phyloP scores from a whole-genome alignment of 192 early-diverging fungal genomes.

The Polychytrium aggregatum region DNA sequence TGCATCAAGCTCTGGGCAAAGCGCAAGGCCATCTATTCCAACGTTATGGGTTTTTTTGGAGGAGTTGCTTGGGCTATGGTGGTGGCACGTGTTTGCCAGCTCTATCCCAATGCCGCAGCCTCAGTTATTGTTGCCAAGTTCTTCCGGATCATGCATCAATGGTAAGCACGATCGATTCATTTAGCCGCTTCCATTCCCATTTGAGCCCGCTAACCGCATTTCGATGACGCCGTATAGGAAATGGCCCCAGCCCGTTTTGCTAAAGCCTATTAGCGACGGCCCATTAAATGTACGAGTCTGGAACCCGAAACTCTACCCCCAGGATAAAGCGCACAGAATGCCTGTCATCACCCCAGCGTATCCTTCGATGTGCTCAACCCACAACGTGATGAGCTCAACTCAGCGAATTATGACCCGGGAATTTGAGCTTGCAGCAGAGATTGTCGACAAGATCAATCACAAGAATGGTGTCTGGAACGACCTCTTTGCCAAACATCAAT shows the following conservation, averaged over 20 bases:
- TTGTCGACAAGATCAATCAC: constrained; percentile 65
- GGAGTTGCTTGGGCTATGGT: constrained; percentile 98
- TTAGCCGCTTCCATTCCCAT: no score
- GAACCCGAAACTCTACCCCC: constrained; percentile 83
- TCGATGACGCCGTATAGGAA: constrained; percentile 21
- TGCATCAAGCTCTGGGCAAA: constrained; percentile 98
- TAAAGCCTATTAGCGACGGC: constrained; percentile 80
- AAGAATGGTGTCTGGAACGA: constrained; percentile 66
- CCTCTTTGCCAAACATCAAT: constrained; percentile 80
- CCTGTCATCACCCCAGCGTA: constrained; percentile 99
- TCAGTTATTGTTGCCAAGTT: constrained; percentile 78
- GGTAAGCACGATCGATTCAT: no score
- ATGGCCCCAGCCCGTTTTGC: constrained; percentile 87
- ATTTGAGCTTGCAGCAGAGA: constrained; percentile 66
- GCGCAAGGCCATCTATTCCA: constrained; percentile 82
- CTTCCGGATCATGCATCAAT: constrained; percentile 75
- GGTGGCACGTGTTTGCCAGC: constrained; percentile 86
- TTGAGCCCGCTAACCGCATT: no score
- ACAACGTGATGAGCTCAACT: constrained; percentile 88
- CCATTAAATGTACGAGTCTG: constrained; percentile 80
- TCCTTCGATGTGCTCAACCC: constrained; percentile 95
- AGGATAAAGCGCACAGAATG: constrained; percentile 78
- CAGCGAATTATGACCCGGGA: constrained; percentile 71
- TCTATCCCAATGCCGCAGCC: constrained; percentile 90
- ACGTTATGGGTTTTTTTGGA: constrained; percentile 96